phyloP scores from a whole-genome alignment of 1,284 basidiomycete species.

The Cryptococcus maquisensis region DNA sequence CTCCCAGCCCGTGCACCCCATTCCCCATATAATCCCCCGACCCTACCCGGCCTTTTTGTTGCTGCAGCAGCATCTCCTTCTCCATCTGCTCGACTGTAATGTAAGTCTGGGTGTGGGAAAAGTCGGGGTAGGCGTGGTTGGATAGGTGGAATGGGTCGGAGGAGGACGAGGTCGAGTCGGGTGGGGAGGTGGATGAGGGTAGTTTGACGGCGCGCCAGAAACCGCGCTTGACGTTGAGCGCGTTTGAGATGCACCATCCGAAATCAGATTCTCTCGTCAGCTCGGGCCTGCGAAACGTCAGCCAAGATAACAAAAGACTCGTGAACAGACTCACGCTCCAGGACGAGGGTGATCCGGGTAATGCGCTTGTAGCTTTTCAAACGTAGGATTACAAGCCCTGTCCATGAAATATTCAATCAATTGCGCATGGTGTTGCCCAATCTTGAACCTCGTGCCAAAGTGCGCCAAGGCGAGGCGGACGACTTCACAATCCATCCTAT shows the following conservation, averaged over 20 bases:
- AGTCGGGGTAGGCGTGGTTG: neutral
- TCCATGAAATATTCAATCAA: constrained; percentile 47
- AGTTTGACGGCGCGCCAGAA: constrained; percentile 28
- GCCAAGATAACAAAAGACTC: neutral
- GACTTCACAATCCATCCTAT: constrained; percentile 37
- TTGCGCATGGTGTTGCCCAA: constrained; percentile 45
- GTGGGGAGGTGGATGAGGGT: neutral
- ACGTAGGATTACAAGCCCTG: constrained; percentile 36
- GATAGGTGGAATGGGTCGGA: neutral
- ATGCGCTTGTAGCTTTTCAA: constrained; percentile 39
- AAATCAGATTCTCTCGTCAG: constrained; percentile 30
- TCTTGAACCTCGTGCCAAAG: constrained; percentile 38
- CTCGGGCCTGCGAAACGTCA: constrained; percentile 17
- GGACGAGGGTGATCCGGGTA: constrained; percentile 44
- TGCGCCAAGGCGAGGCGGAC: constrained; percentile 31
- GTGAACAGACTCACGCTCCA: constrained; percentile 29
- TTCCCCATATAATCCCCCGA: neutral
- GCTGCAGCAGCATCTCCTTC: neutral
- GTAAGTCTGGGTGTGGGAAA: neutral
- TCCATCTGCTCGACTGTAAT: neutral
- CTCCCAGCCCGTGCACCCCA: too few relatives aligned
- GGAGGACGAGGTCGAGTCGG: neutral
- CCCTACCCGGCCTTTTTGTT: neutral
- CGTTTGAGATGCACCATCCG: constrained; percentile 36
- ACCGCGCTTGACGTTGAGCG: constrained; percentile 44